Base-by-base conservation (phyloP, 345 rosid genomes). In the Schrenkiella parvula region DNA sequence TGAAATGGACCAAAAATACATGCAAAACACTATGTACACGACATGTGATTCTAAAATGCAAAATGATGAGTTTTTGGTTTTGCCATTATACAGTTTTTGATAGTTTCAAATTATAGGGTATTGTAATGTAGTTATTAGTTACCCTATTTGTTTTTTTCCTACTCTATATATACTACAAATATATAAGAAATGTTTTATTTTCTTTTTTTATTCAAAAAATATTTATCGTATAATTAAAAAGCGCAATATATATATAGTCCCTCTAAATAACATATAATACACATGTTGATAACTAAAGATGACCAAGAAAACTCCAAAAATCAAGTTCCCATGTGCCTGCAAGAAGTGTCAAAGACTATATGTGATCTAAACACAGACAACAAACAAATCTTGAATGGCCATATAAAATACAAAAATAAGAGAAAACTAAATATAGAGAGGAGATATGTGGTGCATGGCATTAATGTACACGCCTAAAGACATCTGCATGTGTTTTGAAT, bases 241-340 rank as follows among this genome's bases (percentile, higher is more conserved):
- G 21, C 18, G 26, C 4, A n/a, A 19, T 59, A 22, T 21, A n/a
- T n/a, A n/a, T n/a, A n/a, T n/a, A n/a, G n/a, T 21, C 32, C 47
- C 8, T 37, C 29, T 35, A 5, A 56, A 34, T 38, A 60, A 2
- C 32, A 25, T n/a, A 41, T 39, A 61, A 0, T 47, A 22, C 6
- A 25, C 8, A 58, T 1, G 47, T 21, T 64, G 61, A 53, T 28
- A 28, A 41, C n/a, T 28, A 54, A 13, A 6, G 15, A 56, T 44
- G 65, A 43, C 13, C 46, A 2, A 69, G 15, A 69, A 69, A 43
- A 23, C 35, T 26, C 56, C 75, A 51, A 72, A 41, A 63, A 42
- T 29, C 14, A 64, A 72, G 47, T 64, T 72, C 70, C 55, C 64
- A 63, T 63, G 70, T 72, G 63, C 22, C 6, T 50, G 25, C 68